Evolutionary conservation across 495 filamentous ascomycete species (phyloP), one percentile per base, ranked within the genome.

Genomic region (Umbilicaria muhlenbergii): DNA sequence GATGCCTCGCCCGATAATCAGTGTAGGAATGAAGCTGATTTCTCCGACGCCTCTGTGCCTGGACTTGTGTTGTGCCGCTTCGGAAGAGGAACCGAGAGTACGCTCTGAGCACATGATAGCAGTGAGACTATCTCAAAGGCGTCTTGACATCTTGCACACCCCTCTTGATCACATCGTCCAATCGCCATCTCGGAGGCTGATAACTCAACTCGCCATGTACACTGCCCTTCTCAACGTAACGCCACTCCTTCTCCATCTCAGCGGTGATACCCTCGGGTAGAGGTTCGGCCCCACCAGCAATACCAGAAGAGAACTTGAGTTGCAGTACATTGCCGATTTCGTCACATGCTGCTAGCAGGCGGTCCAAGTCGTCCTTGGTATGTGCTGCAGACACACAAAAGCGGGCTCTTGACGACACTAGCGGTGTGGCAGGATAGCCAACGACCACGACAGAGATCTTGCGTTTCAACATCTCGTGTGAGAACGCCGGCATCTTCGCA

Each of bases 371-470:
- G 43, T 96, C 91, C 65, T 98, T 98, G 54, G 86, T 98, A 65
- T 98, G 91, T 4, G 91, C 83, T 12, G 91, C 83, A 11, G 86
- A 94, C 19, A 98, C 79, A 63, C 91, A 98, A 69, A 98, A 94
- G 37, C 91, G 78, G 35, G 87, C 91, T 33, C 91, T 78, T 5
- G 92, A 95, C 38, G 81, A 88, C 45, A 95, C 86, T 42, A 98
- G 72, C 3, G 91, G 91, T n/a, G 91, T 98, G 14, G 91, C 91
- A 1, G 91, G 91, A 55, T 98, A 98, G 38, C 91, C 92, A 46
- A 98, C 91, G 33, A 98, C 81, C 37, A 98, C 91, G 37, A 96
- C 86, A n/a, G 89, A 89, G 48, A 98, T 96, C 63, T 94, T 95
- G 50, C 91, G 84, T 54, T 79, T 80, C 31, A 96, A 74, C 91